Evolutionary conservation across 179 eudicot species (phyloP).

Genomic region (Silene coronaria): DNA sequence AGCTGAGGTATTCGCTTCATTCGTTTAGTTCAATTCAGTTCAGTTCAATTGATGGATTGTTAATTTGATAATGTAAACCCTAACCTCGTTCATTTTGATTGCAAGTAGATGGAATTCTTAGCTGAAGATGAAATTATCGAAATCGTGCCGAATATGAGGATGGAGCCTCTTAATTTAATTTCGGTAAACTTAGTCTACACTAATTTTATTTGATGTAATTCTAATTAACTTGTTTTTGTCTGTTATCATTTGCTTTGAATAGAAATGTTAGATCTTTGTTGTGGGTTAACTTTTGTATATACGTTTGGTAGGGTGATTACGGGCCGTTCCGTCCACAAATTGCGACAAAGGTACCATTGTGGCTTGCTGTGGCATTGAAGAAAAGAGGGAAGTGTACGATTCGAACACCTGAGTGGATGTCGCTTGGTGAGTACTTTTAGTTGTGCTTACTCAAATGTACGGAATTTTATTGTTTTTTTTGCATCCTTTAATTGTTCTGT

Average conservation of each 20-base stretch:
- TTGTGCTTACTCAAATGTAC: neutral
- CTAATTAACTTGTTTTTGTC: neutral
- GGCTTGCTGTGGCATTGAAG: slow-evolving; percentile 93
- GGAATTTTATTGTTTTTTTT: neutral
- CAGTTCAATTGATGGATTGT: neutral
- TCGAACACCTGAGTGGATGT: slow-evolving; percentile 86
- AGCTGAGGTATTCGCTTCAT: slow-evolving; percentile 45
- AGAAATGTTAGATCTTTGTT: neutral
- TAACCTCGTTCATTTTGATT: neutral
- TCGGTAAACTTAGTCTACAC: slow-evolving; percentile 34
- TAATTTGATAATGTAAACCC: neutral
- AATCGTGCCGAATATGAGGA: slow-evolving; percentile 80
- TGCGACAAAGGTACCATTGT: slow-evolving; percentile 64
- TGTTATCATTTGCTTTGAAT: neutral
- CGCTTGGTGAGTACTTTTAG: slow-evolving; percentile 52
- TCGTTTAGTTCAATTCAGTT: neutral
- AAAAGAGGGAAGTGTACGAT: slow-evolving; percentile 90
- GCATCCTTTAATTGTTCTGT: neutral
- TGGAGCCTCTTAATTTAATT: slow-evolving; percentile 74
- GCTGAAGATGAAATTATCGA: slow-evolving; percentile 82
- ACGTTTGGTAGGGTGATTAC: slow-evolving; percentile 63
- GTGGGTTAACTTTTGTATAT: neutral
- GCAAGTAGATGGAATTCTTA: slow-evolving; percentile 69
- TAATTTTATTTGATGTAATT: neutral
- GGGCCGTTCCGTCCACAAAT: slow-evolving; percentile 87